phyloP scores from a whole-genome alignment of 2,329 filamentous ascomycete genomes.

The Scleromitrula shiraiana region DNA sequence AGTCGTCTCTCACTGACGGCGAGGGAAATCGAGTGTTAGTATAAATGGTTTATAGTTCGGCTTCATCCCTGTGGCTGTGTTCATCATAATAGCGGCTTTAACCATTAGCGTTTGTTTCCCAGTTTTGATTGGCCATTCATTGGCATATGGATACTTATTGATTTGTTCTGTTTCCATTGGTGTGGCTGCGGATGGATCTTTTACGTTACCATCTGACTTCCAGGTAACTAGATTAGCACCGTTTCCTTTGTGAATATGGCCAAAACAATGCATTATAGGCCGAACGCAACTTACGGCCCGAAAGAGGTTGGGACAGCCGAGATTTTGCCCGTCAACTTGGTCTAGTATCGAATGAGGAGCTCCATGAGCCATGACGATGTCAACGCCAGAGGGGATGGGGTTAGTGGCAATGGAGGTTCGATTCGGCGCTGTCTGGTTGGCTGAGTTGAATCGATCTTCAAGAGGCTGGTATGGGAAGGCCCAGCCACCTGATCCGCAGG shows the following conservation, averaged over 20 bases:
- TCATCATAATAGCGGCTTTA: conserved; percentile 45
- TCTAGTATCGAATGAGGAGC: conserved; percentile 31
- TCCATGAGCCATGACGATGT: conserved; percentile 35
- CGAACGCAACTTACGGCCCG: conserved; percentile 35
- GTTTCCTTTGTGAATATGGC: conserved; percentile 52
- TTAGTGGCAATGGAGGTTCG: conserved; percentile 10
- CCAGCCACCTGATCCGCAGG: conserved; percentile 15
- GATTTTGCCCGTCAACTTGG: conserved; percentile 20
- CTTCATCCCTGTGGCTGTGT: conserved; percentile 16
- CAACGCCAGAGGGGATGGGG: conserved; percentile 20
- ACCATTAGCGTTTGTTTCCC: conserved; percentile 49
- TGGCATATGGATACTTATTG: conserved; percentile 33
- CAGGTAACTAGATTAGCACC: conserved; percentile 46
- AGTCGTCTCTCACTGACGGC: not conserved
- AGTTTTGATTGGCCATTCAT: conserved; percentile 26
- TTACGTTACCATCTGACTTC: conserved; percentile 29
- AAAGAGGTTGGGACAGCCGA: conserved; percentile 41
- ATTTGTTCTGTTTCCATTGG: conserved; percentile 24
- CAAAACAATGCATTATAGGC: conserved; percentile 47
- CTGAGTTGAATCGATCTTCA: conserved; percentile 16
- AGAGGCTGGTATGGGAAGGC: conserved; percentile 19
- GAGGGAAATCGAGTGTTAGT: conserved; percentile 14
- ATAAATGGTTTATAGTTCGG: conserved; percentile 21
- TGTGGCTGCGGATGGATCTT: conserved; percentile 29
- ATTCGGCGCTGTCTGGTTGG: not conserved